These are phyloP conservation scores for Serpula lacrymans DNA, from an alignment of 768 basidiomycete species.

Conservation along the genomic window DNA sequence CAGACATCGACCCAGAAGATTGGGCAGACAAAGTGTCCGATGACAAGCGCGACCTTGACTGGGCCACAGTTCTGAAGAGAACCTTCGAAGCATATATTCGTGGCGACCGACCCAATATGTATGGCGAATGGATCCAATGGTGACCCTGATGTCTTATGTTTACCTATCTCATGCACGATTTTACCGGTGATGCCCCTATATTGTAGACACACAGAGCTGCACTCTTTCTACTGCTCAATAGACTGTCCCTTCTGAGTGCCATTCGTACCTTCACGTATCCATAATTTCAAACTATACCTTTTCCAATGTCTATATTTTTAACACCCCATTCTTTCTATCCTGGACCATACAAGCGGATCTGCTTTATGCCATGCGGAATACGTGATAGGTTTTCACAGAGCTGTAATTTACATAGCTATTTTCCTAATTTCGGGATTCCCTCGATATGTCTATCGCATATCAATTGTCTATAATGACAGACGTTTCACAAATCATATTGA, in stretches of 20 bases:
- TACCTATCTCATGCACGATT: constrained; percentile 5
- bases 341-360: constrained; percentile 14
- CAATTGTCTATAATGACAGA: too few species aligned
- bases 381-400: constrained; percentile 9
- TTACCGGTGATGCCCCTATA: constrained; percentile 17
- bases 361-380: constrained; percentile 9
- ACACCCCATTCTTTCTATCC: constrained; percentile 13
- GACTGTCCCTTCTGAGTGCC: constrained; percentile 18
- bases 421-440: too few species aligned
- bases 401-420: too few species aligned
- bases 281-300: constrained; percentile 17
- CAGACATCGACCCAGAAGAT: constrained; percentile 29
- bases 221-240: constrained; percentile 29
- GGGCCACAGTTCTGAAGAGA: constrained; percentile 93
- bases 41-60: constrained; percentile 81
- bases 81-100: constrained; percentile 93
- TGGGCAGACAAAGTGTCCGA: constrained; percentile 46
- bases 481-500: too few species aligned
- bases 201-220: constrained; percentile 24
- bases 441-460: too few species aligned
- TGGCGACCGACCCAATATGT: constrained; percentile 92
- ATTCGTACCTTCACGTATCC: constrained; percentile 28
- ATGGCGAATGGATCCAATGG: constrained; percentile 78
- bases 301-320: constrained; percentile 23
- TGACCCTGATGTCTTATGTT: constrained; percentile 21